phyloP scores from a whole-genome alignment of 768 basidiomycete genomes.

The Pluteus cervinus region DNA sequence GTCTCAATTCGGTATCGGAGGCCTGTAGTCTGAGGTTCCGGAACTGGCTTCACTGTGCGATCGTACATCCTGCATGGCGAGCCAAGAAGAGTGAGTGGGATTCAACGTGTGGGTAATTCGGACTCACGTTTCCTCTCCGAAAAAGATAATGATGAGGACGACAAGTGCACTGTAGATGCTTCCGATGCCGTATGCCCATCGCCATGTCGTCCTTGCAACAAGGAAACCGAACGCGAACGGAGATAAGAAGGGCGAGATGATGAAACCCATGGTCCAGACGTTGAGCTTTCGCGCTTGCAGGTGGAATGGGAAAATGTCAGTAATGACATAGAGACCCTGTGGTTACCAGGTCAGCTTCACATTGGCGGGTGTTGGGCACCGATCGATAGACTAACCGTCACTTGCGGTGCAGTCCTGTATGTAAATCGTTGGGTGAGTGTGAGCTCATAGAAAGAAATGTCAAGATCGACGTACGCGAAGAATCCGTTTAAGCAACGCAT shows the following conservation, averaged over 20 bases:
- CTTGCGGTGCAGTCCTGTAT: conserved; percentile 5
- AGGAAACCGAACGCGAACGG: conserved; percentile 68
- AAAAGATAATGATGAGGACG: conserved; percentile 48
- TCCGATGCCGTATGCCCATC: conserved; percentile 66
- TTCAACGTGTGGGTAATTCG: neutral
- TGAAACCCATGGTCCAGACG: conserved; percentile 70
- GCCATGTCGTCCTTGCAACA: conserved; percentile 51
- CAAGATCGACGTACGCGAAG: conserved; percentile 37
- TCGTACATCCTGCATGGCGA: conserved; percentile 49
- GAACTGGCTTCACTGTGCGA: conserved; percentile 47
- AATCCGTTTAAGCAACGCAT: conserved; percentile 55
- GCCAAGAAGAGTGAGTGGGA: conserved; percentile 2
- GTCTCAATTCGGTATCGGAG: conserved; percentile 51
- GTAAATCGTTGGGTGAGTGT: neutral
- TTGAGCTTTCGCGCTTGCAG: conserved; percentile 37
- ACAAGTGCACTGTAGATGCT: conserved; percentile 53
- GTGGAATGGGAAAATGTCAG: conserved; percentile 56
- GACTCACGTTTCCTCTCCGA: conserved; percentile 61
- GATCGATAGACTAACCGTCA: conserved; percentile 3
- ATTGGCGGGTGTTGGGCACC: neutral
- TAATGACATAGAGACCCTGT: conserved; percentile 42
- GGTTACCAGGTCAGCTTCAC: neutral
- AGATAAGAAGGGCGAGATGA: conserved; percentile 57
- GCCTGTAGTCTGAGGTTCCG: conserved; percentile 31
- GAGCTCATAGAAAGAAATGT: neutral